Percentiles rank a stretch among this genome's conserved stretches.
Evolutionary conservation across 768 basidiomycete genomes (phyloP).

Genomic region (Pleurotus eryngii): DNA sequence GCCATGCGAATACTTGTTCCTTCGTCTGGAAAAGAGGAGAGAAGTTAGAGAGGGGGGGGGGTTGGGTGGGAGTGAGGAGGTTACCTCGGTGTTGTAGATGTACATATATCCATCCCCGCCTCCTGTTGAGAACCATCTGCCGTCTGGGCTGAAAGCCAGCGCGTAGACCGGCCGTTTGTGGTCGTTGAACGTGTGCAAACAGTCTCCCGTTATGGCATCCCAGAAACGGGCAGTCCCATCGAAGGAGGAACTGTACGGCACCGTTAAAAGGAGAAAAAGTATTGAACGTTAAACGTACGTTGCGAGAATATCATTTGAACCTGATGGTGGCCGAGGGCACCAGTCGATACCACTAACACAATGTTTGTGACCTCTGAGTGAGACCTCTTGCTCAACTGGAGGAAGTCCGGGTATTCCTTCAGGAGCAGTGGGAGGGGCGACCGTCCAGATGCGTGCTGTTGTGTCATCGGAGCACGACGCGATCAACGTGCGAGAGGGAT

Average conservation of each 20-base stretch:
- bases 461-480: slow-evolving; percentile 83
- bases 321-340: slow-evolving; percentile 53
- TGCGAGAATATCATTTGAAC: slow-evolving; percentile 59
- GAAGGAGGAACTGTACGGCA: slow-evolving; percentile 61
- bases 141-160: slow-evolving; percentile 72
- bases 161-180: slow-evolving; percentile 74
- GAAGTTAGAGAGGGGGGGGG: background rate
- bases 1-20: slow-evolving; percentile 63
- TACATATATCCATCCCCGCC: slow-evolving; percentile 76
- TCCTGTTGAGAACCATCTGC: slow-evolving; percentile 70
- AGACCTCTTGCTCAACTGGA: slow-evolving; percentile 31
- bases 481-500: slow-evolving; percentile 58
- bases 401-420: slow-evolving; percentile 42
- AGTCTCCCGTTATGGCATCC: slow-evolving; percentile 77
- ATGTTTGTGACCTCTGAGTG: slow-evolving; percentile 62
- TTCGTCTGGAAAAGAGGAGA: slow-evolving; percentile 30
- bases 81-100: slow-evolving; percentile 67
- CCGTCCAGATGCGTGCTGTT: slow-evolving; percentile 76
- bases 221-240: slow-evolving; percentile 80
- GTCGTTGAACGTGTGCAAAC: slow-evolving; percentile 66
- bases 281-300: slow-evolving; percentile 48
- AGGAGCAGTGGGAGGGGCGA: slow-evolving; percentile 33
- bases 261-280: slow-evolving; percentile 2
- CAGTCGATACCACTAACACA: slow-evolving; percentile 67
- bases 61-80: slow-evolving; percentile 14